These are phyloP conservation scores for Narthecium ossifragum DNA, from an alignment of 106 monocot genomes.

Conservation along the genomic window DNA sequence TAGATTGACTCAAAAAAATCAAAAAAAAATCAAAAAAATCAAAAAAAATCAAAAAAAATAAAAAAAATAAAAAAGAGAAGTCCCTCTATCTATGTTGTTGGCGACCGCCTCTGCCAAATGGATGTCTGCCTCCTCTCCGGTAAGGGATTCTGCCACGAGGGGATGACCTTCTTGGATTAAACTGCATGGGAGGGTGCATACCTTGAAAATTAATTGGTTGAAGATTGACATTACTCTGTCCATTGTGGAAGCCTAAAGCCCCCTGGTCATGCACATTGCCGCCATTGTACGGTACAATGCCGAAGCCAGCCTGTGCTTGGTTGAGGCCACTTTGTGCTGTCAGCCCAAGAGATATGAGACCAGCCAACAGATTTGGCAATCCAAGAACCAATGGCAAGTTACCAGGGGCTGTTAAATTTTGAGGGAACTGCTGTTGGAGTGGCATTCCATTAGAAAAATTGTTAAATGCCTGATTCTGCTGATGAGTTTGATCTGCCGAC, in stretches of 20 bases:
- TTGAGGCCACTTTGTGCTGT: conserved; percentile 11
- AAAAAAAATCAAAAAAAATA: too few species aligned
- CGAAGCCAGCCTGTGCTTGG: conserved; percentile 8
- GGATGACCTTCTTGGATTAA: conserved; percentile 22
- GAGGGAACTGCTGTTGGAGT: conserved; percentile 32
- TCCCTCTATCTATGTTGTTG: neutral
- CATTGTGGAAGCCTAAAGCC: conserved; percentile 1
- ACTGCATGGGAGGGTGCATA: conserved; percentile 1
- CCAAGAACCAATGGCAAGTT: conserved; percentile 12
- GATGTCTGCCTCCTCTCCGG: conserved; percentile 11
- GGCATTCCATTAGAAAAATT: conserved; percentile 22
- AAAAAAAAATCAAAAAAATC: too few species aligned
- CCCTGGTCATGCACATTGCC: conserved; percentile 7
- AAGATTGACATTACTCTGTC: too few species aligned
- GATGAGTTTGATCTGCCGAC: too few species aligned
- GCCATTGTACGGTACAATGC: too few species aligned
- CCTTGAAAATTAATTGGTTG: conserved; percentile 6
- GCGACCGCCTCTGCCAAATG: conserved; percentile 8
- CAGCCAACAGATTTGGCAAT: conserved; percentile 11
- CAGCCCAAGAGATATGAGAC: neutral
- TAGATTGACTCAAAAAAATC: too few species aligned
- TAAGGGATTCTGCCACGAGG: conserved; percentile 27
- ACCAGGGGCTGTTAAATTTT: conserved; percentile 11
- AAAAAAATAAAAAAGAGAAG: too few species aligned
- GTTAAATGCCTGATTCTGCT: conserved; percentile 18